Evolutionary conservation across 2,329 filamentous ascomycete genomes (phyloP), one percentile per base, ranked within the genome.

Genomic region (Amesomyces nigricolor): DNA sequence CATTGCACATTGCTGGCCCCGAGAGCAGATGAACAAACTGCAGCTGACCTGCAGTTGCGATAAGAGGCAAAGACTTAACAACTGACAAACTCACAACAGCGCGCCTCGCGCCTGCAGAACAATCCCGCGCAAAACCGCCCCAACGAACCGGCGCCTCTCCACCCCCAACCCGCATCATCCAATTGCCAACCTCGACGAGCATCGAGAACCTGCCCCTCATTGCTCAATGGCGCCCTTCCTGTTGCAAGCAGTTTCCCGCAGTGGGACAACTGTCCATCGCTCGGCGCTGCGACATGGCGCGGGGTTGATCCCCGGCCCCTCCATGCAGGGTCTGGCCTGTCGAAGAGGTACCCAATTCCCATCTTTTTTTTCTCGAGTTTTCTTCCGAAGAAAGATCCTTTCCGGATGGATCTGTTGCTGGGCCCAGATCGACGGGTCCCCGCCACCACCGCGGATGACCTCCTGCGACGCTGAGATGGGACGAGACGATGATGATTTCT

Each of bases 151-250:
- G 32, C 17, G 17, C 47, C 47, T 47, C 51, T 47, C 56, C 51
- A 44, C 51, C 48, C 35, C 43, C 35, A 43, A 9, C 19, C 51
- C 43, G 7, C 26, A 14, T 35, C n/a, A 37, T 16, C 32, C 32
- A 35, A 35, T 40, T 40, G 37, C 3, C 32, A 32, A 2, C 13
- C 39, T 39, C 9, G 11, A 44, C 39, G 11, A 30, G 30, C 46
- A 29, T 43, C 45, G 29, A 35, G 32, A 48, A 40, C 42, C 35
- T 44, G 32, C 37, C 16, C 32, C 29, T 35, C 32, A 35, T 13
- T 13, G 9, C n/a, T 49, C 2, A 29, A 61, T 61, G 59, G 57
- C 59, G 42, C 55, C 59, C 44, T 57, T 56, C n/a, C 19, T 58
- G 53, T 47, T 54, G 53, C 59, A 56, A 26, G 22, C 22, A 22